phyloP scores from a whole-genome alignment of 1,284 basidiomycete species.

The Cutaneotrichosporon curvatum region DNA sequence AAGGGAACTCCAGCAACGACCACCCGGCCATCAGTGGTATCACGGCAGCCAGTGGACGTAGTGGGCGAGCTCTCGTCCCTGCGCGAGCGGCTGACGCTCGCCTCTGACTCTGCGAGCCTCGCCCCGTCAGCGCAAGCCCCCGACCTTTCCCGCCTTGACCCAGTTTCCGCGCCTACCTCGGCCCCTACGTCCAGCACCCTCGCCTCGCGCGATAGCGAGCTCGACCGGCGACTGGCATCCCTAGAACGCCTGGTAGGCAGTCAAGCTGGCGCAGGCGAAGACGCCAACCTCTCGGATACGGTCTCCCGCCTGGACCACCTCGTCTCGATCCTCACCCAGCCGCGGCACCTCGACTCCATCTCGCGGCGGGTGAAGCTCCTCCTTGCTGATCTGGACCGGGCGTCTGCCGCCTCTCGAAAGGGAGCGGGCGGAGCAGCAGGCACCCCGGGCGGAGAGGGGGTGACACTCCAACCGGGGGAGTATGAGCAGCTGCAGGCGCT shows the following conservation, averaged over 20 bases:
- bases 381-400: slow-evolving; percentile 83
- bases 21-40: slow-evolving; percentile 20
- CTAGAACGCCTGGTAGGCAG: slow-evolving; percentile 68
- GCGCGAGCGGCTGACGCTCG: slow-evolving; percentile 23
- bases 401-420: slow-evolving; percentile 50
- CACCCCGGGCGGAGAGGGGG: slow-evolving; percentile 29
- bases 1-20: neutral
- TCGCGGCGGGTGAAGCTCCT: slow-evolving; percentile 88
- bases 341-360: slow-evolving; percentile 93
- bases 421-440: too few species aligned
- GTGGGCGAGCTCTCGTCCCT: slow-evolving; percentile 29
- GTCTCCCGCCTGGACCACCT: slow-evolving; percentile 69
- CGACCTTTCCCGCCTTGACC: too few species aligned
- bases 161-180: too few species aligned
- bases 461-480: slow-evolving; percentile 41
- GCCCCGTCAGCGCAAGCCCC: too few species aligned
- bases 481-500: slow-evolving; percentile 53
- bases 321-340: slow-evolving; percentile 81
- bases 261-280: too few species aligned
- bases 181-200: too few species aligned
- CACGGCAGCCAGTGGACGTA: slow-evolving; percentile 27
- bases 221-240: slow-evolving; percentile 66
- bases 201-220: slow-evolving; percentile 1
- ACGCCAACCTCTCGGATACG: slow-evolving; percentile 47
- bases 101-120: neutral